Evolutionary conservation across 805 yeast genomes (phyloP), one percentile per base, ranked within the genome.

Genomic region (Cyberlindnera xishuangbannaensis): DNA sequence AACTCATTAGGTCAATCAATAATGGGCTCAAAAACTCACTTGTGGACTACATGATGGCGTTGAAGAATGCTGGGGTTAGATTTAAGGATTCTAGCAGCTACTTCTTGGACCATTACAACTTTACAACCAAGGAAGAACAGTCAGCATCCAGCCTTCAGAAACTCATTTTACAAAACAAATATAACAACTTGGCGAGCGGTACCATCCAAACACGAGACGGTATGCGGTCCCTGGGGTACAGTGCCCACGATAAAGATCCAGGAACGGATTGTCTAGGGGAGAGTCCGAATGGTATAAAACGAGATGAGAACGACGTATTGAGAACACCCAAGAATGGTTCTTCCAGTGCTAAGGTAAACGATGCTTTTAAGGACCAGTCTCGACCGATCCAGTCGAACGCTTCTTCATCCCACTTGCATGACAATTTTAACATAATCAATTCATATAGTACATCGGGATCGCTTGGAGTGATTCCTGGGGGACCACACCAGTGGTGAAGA

Each of bases 1-100:
- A 76, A 47, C 61, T 66, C 30, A 56, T 61, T 7, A 61, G 73
- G 28, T 60, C 76, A 0, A 66, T 76, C 15, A 61, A 62, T 27
- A 60, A 53, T 18, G 64, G 65, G 10, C 58, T 76, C 40, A 67
- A 62, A 37, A 65, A 63, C 13, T 55, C 76, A 1, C 47, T 73
- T 9, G 51, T 56, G 9, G 76, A 73, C 28, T 75, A 69, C 44
- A 53, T 62, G 25, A 26, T 44, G 7, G 27, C 47, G 6, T 29
- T 48, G 23, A 39, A 47, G 28, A 37, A 40, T 15, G 21, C 48
- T 14, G 39, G 53, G 8, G 26, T n/a, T 2, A 44, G 33, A 31
- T 44, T 13, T 13, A 42, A 32, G 27, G 53, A 48, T 2, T 30
- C 40, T 4, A 33, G 50, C 3, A 39, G 36, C 11, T 37, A 35